A percentile compares a stretch with the other conserved stretches of the same genome.
These are phyloP conservation scores for Umbelopsis isabellina DNA, from an alignment of 192 early-diverging fungal genomes.

Conservation along the genomic window DNA sequence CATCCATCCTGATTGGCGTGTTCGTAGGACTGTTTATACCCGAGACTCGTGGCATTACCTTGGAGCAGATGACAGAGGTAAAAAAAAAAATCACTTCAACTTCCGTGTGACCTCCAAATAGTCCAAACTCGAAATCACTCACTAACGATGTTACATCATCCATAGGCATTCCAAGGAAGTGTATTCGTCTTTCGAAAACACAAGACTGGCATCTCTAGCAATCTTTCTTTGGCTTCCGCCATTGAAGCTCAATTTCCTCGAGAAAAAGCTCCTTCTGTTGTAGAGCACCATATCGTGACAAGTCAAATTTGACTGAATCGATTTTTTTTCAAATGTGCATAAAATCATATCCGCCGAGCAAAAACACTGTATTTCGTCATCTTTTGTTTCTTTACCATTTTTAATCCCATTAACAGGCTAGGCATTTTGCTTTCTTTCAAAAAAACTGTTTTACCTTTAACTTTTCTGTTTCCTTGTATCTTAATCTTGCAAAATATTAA, in stretches of 20 bases:
- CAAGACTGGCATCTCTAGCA: neutral
- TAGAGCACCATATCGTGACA: neutral
- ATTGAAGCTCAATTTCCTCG: constrained; percentile 20
- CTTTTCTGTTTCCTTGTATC: neutral
- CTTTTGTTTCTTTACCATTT: neutral
- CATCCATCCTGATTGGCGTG: constrained; percentile 54
- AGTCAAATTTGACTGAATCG: too few relatives aligned
- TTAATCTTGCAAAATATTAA: neutral
- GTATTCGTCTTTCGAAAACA: neutral
- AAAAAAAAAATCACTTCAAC: too few relatives aligned
- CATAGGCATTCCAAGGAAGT: constrained; percentile 14
- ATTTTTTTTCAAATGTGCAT: too few relatives aligned
- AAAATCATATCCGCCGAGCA: constrained; percentile 7
- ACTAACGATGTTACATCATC: neutral
- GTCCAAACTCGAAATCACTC: too few relatives aligned
- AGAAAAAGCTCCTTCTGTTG: constrained; percentile 10
- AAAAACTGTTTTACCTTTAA: neutral
- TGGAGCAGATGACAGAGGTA: constrained; percentile 87
- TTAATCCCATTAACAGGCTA: neutral
- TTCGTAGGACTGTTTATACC: constrained; percentile 71
- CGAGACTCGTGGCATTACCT: constrained; percentile 77
- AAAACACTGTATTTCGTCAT: constrained; percentile 1
- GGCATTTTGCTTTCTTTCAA: neutral
- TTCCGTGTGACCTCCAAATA: too few relatives aligned
- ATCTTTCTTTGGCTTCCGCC: neutral